Evolutionary conservation across 345 rosid genomes (phyloP), one percentile per base, ranked within the genome.

Genomic region (Linum tenue): DNA sequence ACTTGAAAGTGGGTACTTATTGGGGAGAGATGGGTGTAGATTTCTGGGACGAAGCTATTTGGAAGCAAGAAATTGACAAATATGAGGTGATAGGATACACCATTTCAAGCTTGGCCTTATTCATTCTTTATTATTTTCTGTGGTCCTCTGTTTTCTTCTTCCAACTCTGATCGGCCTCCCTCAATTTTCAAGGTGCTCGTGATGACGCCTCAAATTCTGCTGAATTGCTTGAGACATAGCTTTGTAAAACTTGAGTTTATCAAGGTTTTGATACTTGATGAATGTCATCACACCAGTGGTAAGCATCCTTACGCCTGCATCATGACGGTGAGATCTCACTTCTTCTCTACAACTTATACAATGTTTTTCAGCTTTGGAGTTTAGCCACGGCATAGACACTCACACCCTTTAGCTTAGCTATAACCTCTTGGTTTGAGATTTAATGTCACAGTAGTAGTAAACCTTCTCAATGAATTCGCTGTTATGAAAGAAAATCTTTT

Each of bases 141-240:
- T 65, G 9, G 43, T 15, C 16, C 40, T 58, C 7, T 22, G 14
- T 42, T 42, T 8, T n/a, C 36, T 43, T 42, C 39, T 12, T 12
- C 7, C 50, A 3, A 5, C 17, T 14, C 9, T 17, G 37, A 38
- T 12, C 14, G 35, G 60, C 2, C 43, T 39, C 10, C 11, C 64
- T 60, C 17, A 12, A 10, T 17, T 36, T 39, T 70, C 22, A 72
- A 92, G 98, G 94, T 92, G 62, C 84, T 90, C 75, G 96, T 94
- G 73, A 90, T 94, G 99, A 94, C 99, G 9, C 99, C 92, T 16
- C 86, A 78, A 35, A 86, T 94, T 75, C 79, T 94, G 73, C 92
- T 94, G 4, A 10, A 55, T 69, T 81, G 89, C 63, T 79, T 94
- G 80, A 85, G 92, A 74, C 95, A 74, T 63, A 66, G 84, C 76